Base-by-base conservation (phyloP, 177 flowering plant species). In the Vitis hybrid region DNA sequence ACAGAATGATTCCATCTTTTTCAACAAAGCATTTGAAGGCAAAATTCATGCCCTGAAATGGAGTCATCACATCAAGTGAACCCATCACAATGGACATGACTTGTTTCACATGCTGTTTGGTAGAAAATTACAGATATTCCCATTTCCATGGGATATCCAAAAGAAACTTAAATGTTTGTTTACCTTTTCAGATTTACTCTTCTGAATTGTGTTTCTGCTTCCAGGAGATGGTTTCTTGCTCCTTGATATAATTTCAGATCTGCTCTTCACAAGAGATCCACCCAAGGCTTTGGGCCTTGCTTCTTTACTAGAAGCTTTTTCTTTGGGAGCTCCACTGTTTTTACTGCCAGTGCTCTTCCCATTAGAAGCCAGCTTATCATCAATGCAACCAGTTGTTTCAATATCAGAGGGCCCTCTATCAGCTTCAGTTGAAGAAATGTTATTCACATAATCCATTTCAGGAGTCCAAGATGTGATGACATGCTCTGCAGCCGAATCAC, bases 151-250 rank as follows among this genome's bases (percentile, higher is more conserved):
- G 45, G 0, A 39, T 6, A 15, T 45, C 6, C 20, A 15, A 7
- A 58, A 26, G 2, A 1, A 10, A 14, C n/a, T 9, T 31, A 1
- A 52, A 59, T 39, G 7, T 39, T 39, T 39, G 45, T 39, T 14
- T 88, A 93, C 98, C 94, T 76, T 81, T 59, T 86, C 89, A 71
- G 59, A 55, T 83, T 86, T 91, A 84, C 78, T 81, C 80, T 81
- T 90, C 6, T 58, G 84, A 66, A 69, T 73, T 51, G 73, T 57
- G 29, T 77, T 61, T 79, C 79, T 83, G 80, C 79, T 80, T 58
- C 74, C 83, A 39, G 79, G 34, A 66, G 83, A 55, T 64, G 90
- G 76, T 67, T 76, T 85, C 67, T 65, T 80, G 73, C 59, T 81
- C 73, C 85, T 84, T 52, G 87, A 65, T 39, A 73, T 49, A 39